A percentile compares a stretch with the other conserved stretches of the same genome.
Evolutionary conservation across 140 eudicot genomes (phyloP).

Genomic region (Stevia rebaudiana): DNA sequence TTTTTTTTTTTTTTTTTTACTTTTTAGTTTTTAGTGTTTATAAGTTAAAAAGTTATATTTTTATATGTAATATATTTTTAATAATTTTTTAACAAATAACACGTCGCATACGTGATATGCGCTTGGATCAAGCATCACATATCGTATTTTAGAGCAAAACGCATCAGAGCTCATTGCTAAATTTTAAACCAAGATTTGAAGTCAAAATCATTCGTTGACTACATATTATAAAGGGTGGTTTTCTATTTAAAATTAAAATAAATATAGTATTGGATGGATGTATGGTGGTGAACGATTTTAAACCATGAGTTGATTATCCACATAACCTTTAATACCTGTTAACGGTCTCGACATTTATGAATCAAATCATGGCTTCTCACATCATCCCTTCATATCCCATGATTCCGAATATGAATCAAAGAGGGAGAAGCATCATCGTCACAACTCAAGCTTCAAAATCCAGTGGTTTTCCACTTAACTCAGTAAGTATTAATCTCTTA

Average conservation of each 20-base stretch:
- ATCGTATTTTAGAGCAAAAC: no score
- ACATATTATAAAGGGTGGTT: neutral
- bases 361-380: slow-evolving; percentile 23
- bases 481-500: slow-evolving; percentile 31
- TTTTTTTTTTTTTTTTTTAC: no score
- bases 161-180: no score
- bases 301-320: slow-evolving; percentile 2
- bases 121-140: no score
- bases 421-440: slow-evolving; percentile 17
- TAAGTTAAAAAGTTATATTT: no score
- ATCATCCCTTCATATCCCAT: slow-evolving; percentile 5
- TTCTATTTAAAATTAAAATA: no score
- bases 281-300: neutral
- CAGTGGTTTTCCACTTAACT: slow-evolving; percentile 45
- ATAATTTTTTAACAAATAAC: no score
- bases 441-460: slow-evolving; percentile 47
- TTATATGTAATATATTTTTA: no score
- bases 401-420: neutral
- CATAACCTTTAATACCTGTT: neutral
- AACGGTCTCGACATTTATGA: neutral
- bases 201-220: neutral
- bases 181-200: neutral
- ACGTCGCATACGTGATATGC: no score
- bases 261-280: neutral
- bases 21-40: no score